phyloP scores from a whole-genome alignment of 2,329 filamentous ascomycete species.

The Didymellaceae sp. region DNA sequence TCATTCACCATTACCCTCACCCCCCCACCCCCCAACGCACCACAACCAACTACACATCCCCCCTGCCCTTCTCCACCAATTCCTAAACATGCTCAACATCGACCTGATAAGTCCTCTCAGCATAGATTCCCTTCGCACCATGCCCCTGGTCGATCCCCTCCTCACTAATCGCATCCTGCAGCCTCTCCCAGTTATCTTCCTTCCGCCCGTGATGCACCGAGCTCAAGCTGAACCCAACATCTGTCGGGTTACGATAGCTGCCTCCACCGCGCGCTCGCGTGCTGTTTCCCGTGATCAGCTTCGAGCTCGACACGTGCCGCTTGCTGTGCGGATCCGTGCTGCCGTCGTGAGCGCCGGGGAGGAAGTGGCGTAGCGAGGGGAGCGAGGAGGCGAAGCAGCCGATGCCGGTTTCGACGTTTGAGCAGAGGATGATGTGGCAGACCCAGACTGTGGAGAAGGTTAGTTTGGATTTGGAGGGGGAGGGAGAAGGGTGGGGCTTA shows the following conservation, averaged over 20 bases:
- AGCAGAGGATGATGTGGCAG: constrained; percentile 30
- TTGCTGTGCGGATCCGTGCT: constrained; percentile 20
- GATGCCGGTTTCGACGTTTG: constrained; percentile 34
- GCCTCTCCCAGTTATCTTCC: constrained; percentile 25
- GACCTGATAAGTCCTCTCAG: constrained; percentile 21
- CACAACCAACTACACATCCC: too few relatives aligned
- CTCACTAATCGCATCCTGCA: constrained; percentile 20
- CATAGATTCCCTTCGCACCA: constrained; percentile 18
- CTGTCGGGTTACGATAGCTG: constrained; percentile 16
- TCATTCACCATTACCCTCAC: too few relatives aligned
- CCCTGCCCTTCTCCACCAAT: too few relatives aligned
- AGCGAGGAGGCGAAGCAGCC: constrained; percentile 30
- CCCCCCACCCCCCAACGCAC: too few relatives aligned
- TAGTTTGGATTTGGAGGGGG: neutral
- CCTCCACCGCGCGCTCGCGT: constrained; percentile 3
- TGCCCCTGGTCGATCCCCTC: constrained; percentile 21
- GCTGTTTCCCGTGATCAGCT: constrained; percentile 15
- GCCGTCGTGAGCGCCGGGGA: constrained; percentile 17
- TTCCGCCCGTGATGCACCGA: constrained; percentile 19
- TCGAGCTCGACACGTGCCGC: constrained; percentile 7
- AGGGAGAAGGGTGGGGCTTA: neutral
- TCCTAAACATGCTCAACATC: constrained; percentile 18
- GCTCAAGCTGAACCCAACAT: constrained; percentile 23
- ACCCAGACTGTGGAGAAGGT: constrained; percentile 24
- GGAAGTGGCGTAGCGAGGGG: constrained; percentile 26